Conservation (phyloP, 2,329 filamentous ascomycete species). For the Colletotrichum scovillei region DNA sequence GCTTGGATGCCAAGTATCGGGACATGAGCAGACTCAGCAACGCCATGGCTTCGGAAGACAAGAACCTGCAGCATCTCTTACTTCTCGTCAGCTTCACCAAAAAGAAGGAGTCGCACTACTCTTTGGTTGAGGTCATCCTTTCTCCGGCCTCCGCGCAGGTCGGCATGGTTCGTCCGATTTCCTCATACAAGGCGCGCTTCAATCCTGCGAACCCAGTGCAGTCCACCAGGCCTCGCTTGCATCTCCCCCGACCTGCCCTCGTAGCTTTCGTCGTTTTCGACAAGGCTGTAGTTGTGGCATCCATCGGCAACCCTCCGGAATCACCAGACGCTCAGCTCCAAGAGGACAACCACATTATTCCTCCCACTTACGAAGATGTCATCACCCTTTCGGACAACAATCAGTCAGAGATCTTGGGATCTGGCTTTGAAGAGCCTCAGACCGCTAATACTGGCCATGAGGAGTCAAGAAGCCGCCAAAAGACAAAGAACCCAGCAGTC, state of each 20-base stretch:
- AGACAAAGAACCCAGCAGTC: slow-evolving; percentile 71
- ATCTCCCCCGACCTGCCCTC: slow-evolving; percentile 81
- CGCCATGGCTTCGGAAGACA: slow-evolving; percentile 60
- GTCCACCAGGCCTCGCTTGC: slow-evolving; percentile 69
- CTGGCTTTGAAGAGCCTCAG: slow-evolving; percentile 70
- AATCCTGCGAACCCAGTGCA: slow-evolving; percentile 53
- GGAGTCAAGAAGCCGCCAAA: slow-evolving; percentile 62
- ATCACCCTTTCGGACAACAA: slow-evolving; percentile 80
- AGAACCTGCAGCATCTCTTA: slow-evolving; percentile 68
- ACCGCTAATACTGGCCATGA: slow-evolving; percentile 49
- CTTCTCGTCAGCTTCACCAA: slow-evolving; percentile 69
- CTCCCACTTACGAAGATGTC: slow-evolving; percentile 84
- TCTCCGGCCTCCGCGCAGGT: slow-evolving; percentile 65
- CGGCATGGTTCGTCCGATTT: slow-evolving; percentile 75
- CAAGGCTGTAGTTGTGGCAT: slow-evolving; percentile 81
- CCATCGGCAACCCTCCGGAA: slow-evolving; percentile 74
- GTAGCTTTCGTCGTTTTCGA: slow-evolving; percentile 87
- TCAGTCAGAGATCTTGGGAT: slow-evolving; percentile 72
- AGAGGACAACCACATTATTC: slow-evolving; percentile 71
- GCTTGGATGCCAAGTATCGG: slow-evolving; percentile 60
- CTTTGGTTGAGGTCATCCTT: slow-evolving; percentile 78
- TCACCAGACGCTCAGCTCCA: slow-evolving; percentile 83
- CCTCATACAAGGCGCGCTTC: slow-evolving; percentile 69
- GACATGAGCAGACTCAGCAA: slow-evolving; percentile 63
- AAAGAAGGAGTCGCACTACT: slow-evolving; percentile 71